These are phyloP conservation scores for Cyberlindnera suaveolens DNA, from an alignment of 805 yeast species.

Conservation along the genomic window DNA sequence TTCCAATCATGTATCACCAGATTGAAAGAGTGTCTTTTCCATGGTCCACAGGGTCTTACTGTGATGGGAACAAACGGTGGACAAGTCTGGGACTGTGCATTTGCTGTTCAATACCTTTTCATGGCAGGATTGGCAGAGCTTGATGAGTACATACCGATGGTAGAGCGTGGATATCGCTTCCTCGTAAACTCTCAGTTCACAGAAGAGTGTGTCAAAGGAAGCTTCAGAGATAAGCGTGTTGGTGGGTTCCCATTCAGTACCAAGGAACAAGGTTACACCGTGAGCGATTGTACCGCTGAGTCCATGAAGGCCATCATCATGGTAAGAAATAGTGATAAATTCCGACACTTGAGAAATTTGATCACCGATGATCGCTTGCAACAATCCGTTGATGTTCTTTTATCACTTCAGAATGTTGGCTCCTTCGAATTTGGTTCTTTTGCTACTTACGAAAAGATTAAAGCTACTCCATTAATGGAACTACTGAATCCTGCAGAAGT, in stretches of 20 bases:
- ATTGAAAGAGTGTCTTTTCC: conserved; percentile 71
- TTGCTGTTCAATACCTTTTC: conserved; percentile 78
- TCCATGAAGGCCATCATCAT: conserved; percentile 88
- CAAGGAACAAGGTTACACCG: conserved; percentile 92
- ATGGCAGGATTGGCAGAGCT: conserved; percentile 70
- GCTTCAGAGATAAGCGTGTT: conserved; percentile 72
- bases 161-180: conserved; percentile 64
- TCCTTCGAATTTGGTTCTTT: conserved; percentile 84
- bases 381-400: conserved; percentile 69
- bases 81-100: conserved; percentile 96
- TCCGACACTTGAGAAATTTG: conserved; percentile 40
- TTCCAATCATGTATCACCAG: conserved; percentile 52
- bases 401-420: conserved; percentile 73
- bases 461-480: conserved; percentile 75
- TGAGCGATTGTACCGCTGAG: conserved; percentile 95
- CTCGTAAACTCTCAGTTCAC: conserved; percentile 80
- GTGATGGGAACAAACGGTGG: conserved; percentile 97
- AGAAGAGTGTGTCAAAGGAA: conserved; percentile 67
- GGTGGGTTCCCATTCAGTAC: conserved; percentile 98
- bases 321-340: conserved; percentile 66
- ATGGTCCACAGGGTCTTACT: conserved; percentile 87
- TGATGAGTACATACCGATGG: conserved; percentile 57
- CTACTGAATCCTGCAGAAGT: conserved; percentile 92
- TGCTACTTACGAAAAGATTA: conserved; percentile 83
- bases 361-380: conserved; percentile 50